phyloP scores from a whole-genome alignment of 441 rosid genomes.

The Corymbia citriodora region DNA sequence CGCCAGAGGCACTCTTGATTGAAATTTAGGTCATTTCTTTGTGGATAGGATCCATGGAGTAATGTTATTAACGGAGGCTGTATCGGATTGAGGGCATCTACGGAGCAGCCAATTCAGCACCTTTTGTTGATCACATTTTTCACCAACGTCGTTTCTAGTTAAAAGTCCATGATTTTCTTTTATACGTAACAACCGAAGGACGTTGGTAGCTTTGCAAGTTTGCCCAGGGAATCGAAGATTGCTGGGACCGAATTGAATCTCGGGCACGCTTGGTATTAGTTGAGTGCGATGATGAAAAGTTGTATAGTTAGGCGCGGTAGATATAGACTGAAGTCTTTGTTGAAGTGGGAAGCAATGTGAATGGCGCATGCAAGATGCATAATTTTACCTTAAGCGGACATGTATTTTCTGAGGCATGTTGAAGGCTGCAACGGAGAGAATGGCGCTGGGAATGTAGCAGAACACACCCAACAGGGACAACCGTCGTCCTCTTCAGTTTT shows the following conservation, averaged over 20 bases:
- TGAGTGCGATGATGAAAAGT: background rate
- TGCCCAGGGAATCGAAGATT: background rate
- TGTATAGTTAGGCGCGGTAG: background rate
- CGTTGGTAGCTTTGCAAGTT: background rate
- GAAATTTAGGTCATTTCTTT: background rate
- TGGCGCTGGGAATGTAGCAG: background rate
- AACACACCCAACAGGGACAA: background rate
- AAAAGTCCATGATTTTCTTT: background rate
- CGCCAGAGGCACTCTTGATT: background rate
- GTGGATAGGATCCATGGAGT: background rate
- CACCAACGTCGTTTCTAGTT: rapidly evolving
- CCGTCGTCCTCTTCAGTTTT: background rate
- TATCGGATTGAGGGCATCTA: background rate
- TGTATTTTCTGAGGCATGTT: background rate
- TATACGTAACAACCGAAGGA: background rate
- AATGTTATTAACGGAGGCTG: background rate
- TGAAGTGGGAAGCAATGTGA: background rate
- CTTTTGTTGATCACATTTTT: background rate
- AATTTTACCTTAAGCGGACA: background rate
- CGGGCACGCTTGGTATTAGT: background rate
- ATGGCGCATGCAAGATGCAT: background rate
- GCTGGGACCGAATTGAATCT: background rate
- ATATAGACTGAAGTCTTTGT: background rate
- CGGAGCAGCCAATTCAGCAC: background rate
- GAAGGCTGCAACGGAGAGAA: background rate